A percentile compares a stretch with the other conserved stretches of the same genome.
Evolutionary conservation across 139 green algal species (phyloP).

Genomic region (Chlorella sp.): DNA sequence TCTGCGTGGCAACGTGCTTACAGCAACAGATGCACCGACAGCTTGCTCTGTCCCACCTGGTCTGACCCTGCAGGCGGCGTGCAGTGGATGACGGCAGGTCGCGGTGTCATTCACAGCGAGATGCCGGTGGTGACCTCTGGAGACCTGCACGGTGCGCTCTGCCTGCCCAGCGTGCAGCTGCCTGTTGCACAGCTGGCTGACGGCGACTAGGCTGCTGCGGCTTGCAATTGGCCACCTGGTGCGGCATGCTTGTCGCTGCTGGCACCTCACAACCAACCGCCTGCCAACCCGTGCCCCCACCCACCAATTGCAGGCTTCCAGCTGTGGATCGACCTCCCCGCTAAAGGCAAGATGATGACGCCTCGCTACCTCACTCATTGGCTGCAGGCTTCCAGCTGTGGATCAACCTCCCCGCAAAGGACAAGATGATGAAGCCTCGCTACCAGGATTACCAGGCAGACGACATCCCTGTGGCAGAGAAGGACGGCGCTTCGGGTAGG

Average conservation of each 20-base stretch:
- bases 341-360: slow-evolving; percentile 88
- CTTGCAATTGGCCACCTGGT: no score
- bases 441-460: slow-evolving; percentile 86
- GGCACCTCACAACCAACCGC: no score
- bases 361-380: no score
- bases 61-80: slow-evolving; percentile 79
- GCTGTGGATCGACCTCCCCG: slow-evolving; percentile 62
- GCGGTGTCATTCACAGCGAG: slow-evolving; percentile 88
- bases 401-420: slow-evolving; percentile 37
- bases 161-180: no score
- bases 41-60: no score
- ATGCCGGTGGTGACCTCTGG: slow-evolving; percentile 75
- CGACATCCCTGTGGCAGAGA: slow-evolving; percentile 72
- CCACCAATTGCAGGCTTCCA: slow-evolving; percentile 85
- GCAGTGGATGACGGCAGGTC: slow-evolving; percentile 89
- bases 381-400: slow-evolving; percentile 87
- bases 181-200: no score
- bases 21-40: no score
- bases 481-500: slow-evolving; percentile 38
- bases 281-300: no score
- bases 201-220: no score
- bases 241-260: no score
- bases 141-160: slow-evolving; percentile 62
- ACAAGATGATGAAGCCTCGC: slow-evolving; percentile 89
- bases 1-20: background rate